These are phyloP conservation scores for Phellinidium pouzarii DNA, from an alignment of 1,284 basidiomycete species.

Conservation along the genomic window DNA sequence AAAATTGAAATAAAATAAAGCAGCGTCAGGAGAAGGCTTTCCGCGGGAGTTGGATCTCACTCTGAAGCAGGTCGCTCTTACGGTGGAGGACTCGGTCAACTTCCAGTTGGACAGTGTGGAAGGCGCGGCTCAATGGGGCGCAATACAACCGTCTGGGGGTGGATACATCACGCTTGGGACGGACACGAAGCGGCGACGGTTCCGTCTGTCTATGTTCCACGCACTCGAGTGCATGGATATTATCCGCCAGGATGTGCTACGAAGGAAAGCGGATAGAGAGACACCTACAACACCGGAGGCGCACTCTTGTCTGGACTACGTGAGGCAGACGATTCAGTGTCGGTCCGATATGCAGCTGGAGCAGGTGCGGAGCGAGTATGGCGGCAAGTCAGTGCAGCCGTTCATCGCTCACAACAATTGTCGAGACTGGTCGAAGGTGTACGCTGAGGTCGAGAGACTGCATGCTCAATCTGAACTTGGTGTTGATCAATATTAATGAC, in stretches of 20 bases:
- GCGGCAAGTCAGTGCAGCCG: slow-evolving; percentile 17
- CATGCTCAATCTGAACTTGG: neutral
- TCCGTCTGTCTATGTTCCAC: slow-evolving; percentile 17
- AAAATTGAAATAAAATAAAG: neutral
- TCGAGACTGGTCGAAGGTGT: slow-evolving; percentile 17
- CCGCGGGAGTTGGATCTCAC: neutral
- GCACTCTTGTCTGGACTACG: slow-evolving; percentile 16
- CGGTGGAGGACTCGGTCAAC: slow-evolving; percentile 18
- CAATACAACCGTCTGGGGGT: slow-evolving; percentile 9
- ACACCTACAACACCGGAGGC: slow-evolving; percentile 10
- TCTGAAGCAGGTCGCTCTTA: slow-evolving; percentile 13
- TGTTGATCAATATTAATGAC: neutral
- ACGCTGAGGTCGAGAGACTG: slow-evolving; percentile 12
- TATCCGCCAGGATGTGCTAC: slow-evolving; percentile 9
- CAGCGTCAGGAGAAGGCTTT: neutral
- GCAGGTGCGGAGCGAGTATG: slow-evolving; percentile 18
- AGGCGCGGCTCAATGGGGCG: slow-evolving; percentile 17
- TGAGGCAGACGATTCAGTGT: slow-evolving; percentile 16
- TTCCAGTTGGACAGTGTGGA: slow-evolving; percentile 15
- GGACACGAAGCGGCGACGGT: slow-evolving; percentile 5
- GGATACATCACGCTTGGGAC: slow-evolving; percentile 15
- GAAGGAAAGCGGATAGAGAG: slow-evolving; percentile 11
- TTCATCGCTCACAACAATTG: slow-evolving; percentile 18
- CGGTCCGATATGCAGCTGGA: slow-evolving; percentile 18
- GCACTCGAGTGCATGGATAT: slow-evolving; percentile 15